Evolutionary conservation across 192 early-diverging fungal genomes (phyloP).

Genomic region (Coemansia sp.): DNA sequence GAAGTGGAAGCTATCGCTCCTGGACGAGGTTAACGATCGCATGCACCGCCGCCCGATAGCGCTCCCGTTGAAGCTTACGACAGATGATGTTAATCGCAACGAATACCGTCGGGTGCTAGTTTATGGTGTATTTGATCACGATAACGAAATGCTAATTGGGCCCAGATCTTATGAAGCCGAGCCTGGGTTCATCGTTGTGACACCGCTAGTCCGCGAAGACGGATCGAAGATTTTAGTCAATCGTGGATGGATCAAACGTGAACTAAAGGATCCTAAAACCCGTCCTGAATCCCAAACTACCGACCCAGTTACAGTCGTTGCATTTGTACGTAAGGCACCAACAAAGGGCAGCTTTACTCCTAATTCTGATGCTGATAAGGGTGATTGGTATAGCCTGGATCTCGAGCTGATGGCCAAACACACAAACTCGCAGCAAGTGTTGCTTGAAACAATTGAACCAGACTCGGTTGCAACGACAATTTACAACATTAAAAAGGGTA

Average conservation of each 20-base stretch:
- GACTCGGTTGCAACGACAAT: constrained; percentile 31
- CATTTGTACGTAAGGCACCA: constrained; percentile 60
- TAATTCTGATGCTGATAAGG: constrained; percentile 59
- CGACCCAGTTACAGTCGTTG: constrained; percentile 63
- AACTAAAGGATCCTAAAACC: constrained; percentile 57
- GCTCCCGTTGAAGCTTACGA: constrained; percentile 64
- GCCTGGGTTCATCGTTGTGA: constrained; percentile 70
- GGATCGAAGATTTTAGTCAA: constrained; percentile 76
- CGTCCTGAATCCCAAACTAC: constrained; percentile 55
- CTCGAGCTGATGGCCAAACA: constrained; percentile 71
- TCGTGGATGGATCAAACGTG: constrained; percentile 84
- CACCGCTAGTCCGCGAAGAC: constrained; percentile 70
- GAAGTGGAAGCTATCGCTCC: constrained; percentile 83
- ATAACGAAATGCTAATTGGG: constrained; percentile 80
- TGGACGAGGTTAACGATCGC: constrained; percentile 62
- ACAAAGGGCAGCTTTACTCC: constrained; percentile 59
- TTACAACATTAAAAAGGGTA: constrained; percentile 47
- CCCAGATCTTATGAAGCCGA: constrained; percentile 68
- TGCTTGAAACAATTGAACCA: constrained; percentile 76
- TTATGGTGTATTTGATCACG: constrained; percentile 66
- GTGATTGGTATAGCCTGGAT: constrained; percentile 84
- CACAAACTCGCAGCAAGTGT: constrained; percentile 61
- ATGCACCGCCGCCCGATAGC: constrained; percentile 67
- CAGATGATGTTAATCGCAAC: constrained; percentile 54
- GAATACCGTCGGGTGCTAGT: constrained; percentile 77